Evolutionary conservation across 73 alveolate genomes (phyloP).

Genomic region (Paramecium sonneborni): DNA sequence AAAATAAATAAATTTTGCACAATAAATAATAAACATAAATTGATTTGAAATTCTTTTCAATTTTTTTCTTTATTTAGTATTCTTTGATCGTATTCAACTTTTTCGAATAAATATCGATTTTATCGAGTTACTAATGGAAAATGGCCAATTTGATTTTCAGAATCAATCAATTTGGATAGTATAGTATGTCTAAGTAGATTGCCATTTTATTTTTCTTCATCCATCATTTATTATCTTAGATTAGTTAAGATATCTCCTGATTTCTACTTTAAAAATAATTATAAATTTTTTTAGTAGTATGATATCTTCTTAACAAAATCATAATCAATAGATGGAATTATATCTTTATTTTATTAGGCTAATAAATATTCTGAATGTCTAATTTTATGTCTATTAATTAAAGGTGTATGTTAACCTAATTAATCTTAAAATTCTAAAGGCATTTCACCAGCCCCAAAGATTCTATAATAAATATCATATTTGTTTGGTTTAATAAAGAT

Average conservation of each 20-base stretch:
- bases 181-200: neutral
- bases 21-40: neutral
- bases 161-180: neutral
- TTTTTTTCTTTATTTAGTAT: neutral
- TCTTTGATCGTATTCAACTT: neutral
- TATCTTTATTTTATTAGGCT: neutral
- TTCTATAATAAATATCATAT: constrained; percentile 21
- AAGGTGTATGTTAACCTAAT: neutral
- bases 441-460: constrained; percentile 32
- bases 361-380: neutral
- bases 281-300: constrained; percentile 28
- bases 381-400: neutral
- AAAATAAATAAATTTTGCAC: no score
- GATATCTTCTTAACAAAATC: constrained; percentile 14
- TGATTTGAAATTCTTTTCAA: neutral
- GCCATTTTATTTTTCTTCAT: neutral
- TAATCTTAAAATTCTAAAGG: constrained; percentile 40
- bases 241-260: neutral
- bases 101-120: constrained; percentile 17
- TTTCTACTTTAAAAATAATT: neutral
- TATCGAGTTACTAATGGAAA: constrained; percentile 37
- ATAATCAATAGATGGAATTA: neutral
- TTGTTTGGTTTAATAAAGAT: neutral
- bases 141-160: constrained; percentile 1
- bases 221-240: neutral